Conservation (phyloP, 2,329 filamentous ascomycete species). For the Botrytis aclada region DNA sequence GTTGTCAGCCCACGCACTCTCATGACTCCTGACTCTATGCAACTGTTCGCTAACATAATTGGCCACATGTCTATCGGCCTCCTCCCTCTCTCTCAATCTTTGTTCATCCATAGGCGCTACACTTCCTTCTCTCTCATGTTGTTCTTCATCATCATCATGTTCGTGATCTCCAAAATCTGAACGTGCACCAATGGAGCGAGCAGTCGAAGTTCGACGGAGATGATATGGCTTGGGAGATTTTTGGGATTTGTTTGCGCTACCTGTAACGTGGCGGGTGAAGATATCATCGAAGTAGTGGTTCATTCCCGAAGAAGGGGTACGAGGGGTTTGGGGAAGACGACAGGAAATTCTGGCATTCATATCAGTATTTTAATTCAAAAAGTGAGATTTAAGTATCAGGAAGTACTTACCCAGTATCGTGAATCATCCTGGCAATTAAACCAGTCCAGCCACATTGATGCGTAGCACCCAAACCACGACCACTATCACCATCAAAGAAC, state of each 20-base stretch:
- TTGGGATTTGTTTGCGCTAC: slow-evolving; percentile 33
- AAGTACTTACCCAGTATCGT: slow-evolving; percentile 81
- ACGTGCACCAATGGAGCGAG: slow-evolving; percentile 76
- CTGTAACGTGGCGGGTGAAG: slow-evolving; percentile 56
- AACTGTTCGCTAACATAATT: slow-evolving; percentile 81
- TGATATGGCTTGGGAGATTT: slow-evolving; percentile 46
- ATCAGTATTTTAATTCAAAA: slow-evolving; percentile 41
- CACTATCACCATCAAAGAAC: slow-evolving; percentile 92
- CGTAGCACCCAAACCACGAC: slow-evolving; percentile 83
- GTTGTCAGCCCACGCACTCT: slow-evolving; percentile 33
- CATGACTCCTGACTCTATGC: slow-evolving; percentile 61
- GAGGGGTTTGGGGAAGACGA: slow-evolving; percentile 87
- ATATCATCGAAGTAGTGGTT: slow-evolving; percentile 95
- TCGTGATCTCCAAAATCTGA: slow-evolving; percentile 64
- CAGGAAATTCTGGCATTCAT: slow-evolving; percentile 66
- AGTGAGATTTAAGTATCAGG: no score
- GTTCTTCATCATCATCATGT: slow-evolving; percentile 28
- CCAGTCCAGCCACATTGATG: slow-evolving; percentile 98
- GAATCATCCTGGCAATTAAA: slow-evolving; percentile 92
- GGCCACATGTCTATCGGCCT: slow-evolving; percentile 69
- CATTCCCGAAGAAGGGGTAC: slow-evolving; percentile 78
- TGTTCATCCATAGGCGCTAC: slow-evolving; percentile 55
- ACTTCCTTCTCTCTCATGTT: slow-evolving; percentile 38
- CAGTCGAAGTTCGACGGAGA: slow-evolving; percentile 75
- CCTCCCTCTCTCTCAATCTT: slow-evolving; percentile 46